phyloP scores from a whole-genome alignment of 163 green algal species.

The Coccomyxa subellipsoidea region DNA sequence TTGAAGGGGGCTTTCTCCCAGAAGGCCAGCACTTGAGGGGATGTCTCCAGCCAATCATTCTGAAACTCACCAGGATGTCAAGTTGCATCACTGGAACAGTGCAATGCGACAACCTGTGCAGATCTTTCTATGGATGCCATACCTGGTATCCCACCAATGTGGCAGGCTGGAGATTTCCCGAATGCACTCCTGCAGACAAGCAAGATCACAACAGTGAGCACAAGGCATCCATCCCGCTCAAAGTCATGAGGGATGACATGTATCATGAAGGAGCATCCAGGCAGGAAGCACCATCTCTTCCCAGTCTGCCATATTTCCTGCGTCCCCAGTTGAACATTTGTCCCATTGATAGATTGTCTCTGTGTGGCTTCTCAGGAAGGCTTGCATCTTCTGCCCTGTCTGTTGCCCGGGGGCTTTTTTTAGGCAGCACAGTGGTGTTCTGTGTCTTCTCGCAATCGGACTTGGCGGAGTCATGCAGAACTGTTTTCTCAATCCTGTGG shows the following conservation, averaged over 20 bases:
- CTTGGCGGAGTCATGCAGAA: not conserved
- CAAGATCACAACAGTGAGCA: too few species aligned
- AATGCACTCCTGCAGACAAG: not conserved
- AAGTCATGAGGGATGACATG: too few species aligned
- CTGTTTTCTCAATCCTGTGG: not conserved
- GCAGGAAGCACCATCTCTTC: not conserved
- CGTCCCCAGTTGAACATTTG: not conserved
- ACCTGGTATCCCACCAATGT: not conserved
- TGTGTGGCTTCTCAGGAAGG: not conserved
- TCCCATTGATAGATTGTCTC: not conserved
- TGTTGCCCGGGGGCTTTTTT: not conserved
- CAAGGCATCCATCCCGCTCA: too few species aligned
- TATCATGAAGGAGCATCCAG: too few species aligned
- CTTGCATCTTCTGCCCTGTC: not conserved
- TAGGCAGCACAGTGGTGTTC: not conserved
- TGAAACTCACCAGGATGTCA: too few species aligned
- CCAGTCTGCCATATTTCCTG: not conserved
- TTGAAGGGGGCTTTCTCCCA: not conserved
- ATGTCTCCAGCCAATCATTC: not conserved
- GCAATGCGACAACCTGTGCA: too few species aligned
- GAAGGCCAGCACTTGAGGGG: not conserved
- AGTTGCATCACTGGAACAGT: too few species aligned
- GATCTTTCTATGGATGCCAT: not conserved
- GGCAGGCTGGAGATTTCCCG: not conserved
- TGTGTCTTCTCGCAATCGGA: not conserved